Evolutionary conservation across 768 basidiomycete species (phyloP).

Genomic region (Lentinula sp.): DNA sequence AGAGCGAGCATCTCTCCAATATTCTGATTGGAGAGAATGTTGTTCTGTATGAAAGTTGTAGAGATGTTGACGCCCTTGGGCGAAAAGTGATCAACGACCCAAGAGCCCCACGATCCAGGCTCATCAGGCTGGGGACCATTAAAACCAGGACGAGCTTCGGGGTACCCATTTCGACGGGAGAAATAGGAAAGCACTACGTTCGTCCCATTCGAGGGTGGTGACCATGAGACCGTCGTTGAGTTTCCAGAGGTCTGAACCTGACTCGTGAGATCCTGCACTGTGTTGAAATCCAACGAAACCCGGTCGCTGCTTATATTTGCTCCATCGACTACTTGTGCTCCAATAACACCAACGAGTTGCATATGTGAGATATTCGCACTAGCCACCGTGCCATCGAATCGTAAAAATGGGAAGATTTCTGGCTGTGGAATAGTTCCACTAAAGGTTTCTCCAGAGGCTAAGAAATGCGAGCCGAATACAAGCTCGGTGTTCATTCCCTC

Average conservation of each 20-base stretch:
- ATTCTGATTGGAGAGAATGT: slow-evolving; percentile 8
- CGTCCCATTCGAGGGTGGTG: slow-evolving; percentile 8
- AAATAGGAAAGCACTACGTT: slow-evolving; percentile 12
- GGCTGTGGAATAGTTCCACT: slow-evolving; percentile 8
- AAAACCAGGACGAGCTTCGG: slow-evolving; percentile 11
- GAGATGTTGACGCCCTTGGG: slow-evolving; percentile 10
- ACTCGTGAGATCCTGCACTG: slow-evolving; percentile 11
- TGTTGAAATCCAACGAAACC: slow-evolving; percentile 12
- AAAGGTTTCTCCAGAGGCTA: slow-evolving; percentile 6
- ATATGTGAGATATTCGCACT: slow-evolving; percentile 12
- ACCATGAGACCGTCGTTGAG: slow-evolving; percentile 8
- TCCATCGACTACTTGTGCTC: slow-evolving; percentile 9
- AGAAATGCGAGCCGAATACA: slow-evolving; percentile 12
- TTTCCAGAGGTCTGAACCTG: slow-evolving; percentile 6
- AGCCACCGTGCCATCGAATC: slow-evolving; percentile 5
- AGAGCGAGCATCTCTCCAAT: slow-evolving; percentile 9
- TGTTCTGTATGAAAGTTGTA: slow-evolving; percentile 10
- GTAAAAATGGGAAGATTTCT: slow-evolving; percentile 7
- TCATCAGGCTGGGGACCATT: slow-evolving; percentile 6
- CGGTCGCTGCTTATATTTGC: slow-evolving; percentile 2
- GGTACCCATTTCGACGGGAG: slow-evolving; percentile 12
- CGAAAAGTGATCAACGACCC: slow-evolving; percentile 13
- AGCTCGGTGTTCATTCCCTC: slow-evolving; percentile 14
- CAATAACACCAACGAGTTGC: slow-evolving; percentile 11
- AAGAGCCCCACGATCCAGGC: slow-evolving; percentile 13